These are phyloP conservation scores for Verticillium tricorpus DNA, from an alignment of 2,329 filamentous ascomycete genomes.

Conservation along the genomic window DNA sequence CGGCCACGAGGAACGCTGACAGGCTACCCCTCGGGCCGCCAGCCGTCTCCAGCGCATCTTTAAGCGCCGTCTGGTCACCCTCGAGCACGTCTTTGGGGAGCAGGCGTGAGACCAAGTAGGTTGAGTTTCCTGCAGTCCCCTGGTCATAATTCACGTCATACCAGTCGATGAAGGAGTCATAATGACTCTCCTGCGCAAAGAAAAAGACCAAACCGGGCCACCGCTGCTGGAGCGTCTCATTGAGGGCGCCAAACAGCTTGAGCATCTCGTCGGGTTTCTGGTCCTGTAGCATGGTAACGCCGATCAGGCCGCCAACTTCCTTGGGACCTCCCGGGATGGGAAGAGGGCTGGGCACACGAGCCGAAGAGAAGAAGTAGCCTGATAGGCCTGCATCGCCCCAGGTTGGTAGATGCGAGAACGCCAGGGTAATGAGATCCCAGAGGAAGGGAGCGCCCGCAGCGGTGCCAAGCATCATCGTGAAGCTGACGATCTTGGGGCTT, in stretches of 20 bases:
- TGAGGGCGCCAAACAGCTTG: slow-evolving; percentile 26
- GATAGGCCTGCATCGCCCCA: slow-evolving; percentile 48
- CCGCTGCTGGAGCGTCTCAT: slow-evolving; percentile 30
- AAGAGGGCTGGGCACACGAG: slow-evolving; percentile 27
- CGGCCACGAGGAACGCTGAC: slow-evolving; percentile 35
- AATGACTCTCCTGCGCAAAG: slow-evolving; percentile 12
- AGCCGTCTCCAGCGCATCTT: slow-evolving; percentile 28
- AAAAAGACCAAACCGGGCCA: slow-evolving; percentile 26
- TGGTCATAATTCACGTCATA: slow-evolving; percentile 31
- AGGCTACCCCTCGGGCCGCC: slow-evolving; percentile 17
- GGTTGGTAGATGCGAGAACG: slow-evolving; percentile 34
- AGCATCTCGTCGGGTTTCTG: slow-evolving; percentile 18
- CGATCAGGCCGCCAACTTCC: slow-evolving; percentile 65
- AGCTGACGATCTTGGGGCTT: slow-evolving; percentile 23
- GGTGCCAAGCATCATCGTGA: slow-evolving; percentile 17
- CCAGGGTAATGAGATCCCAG: slow-evolving; percentile 21
- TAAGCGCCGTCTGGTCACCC: slow-evolving; percentile 25
- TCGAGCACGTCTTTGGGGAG: slow-evolving; percentile 32
- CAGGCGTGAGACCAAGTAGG: slow-evolving; percentile 38
- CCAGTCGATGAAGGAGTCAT: slow-evolving; percentile 31
- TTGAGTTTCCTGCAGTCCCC: slow-evolving; percentile 26
- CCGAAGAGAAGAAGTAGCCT: slow-evolving; percentile 34
- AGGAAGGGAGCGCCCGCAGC: slow-evolving; percentile 23
- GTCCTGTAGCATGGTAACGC: slow-evolving; percentile 61
- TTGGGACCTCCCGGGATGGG: slow-evolving; percentile 24